phyloP scores from a whole-genome alignment of 345 rosid species.

The Geranium rotundifolium region DNA sequence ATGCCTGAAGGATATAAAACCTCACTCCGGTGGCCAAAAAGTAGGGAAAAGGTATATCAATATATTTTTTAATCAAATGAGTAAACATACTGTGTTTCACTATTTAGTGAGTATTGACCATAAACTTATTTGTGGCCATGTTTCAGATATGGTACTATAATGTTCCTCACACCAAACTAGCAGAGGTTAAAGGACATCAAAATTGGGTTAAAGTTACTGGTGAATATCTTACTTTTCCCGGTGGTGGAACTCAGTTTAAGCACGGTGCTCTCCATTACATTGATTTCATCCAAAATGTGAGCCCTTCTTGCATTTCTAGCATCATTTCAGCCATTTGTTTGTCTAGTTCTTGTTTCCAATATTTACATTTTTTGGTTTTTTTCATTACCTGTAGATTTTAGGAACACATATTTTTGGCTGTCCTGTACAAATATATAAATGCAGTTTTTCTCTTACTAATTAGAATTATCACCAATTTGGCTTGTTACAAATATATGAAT shows the following conservation, averaged over 20 bases:
- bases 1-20: conserved; percentile 63
- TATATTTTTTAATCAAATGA: background rate
- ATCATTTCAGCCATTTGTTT: background rate
- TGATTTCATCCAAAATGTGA: conserved; percentile 35
- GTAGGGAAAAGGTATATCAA: conserved; percentile 59
- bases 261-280: conserved; percentile 47
- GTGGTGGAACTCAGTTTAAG: conserved; percentile 50
- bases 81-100: conserved; percentile 4
- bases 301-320: conserved; percentile 1
- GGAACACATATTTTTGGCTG: no score
- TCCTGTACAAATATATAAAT: no score
- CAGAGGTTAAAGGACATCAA: conserved; percentile 59
- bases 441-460: no score
- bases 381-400: background rate
- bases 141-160: conserved; percentile 62
- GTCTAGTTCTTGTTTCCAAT: background rate
- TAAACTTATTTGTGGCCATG: background rate
- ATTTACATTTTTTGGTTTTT: background rate
- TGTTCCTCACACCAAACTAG: conserved; percentile 62
- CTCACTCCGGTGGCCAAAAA: conserved; percentile 74
- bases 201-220: conserved; percentile 59
- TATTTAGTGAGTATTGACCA: background rate
- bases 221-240: conserved; percentile 46
- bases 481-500: no score
- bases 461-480: no score